Percentiles rank a stretch among this genome's conserved stretches.
These are phyloP conservation scores for Stylonectria norvegica DNA, from an alignment of 2,329 filamentous ascomycete genomes.

Conservation along the genomic window DNA sequence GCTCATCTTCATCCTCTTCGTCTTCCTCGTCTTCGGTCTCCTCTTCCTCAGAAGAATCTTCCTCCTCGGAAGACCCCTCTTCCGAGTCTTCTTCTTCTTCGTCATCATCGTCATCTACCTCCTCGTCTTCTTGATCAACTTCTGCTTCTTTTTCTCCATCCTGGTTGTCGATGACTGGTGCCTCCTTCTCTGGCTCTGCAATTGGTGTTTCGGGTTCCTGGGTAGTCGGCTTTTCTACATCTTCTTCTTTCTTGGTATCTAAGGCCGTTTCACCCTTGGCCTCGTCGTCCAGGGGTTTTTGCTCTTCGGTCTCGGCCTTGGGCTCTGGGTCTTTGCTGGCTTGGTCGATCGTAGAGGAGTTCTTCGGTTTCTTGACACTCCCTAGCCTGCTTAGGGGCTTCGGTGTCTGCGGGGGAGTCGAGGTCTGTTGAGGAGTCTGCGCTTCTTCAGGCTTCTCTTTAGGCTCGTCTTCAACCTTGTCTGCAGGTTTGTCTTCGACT, in stretches of 20 bases:
- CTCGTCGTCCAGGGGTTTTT: neutral
- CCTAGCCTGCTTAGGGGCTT: neutral
- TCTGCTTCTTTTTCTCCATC: constrained; percentile 8
- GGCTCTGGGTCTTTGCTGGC: constrained; percentile 1
- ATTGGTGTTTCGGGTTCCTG: neutral
- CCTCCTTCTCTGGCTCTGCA: neutral
- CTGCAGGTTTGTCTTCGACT: neutral
- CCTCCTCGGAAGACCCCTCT: constrained; percentile 9
- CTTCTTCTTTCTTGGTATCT: too few species aligned
- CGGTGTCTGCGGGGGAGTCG: too few species aligned
- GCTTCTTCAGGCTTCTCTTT: constrained; percentile 2
- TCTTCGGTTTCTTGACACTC: neutral
- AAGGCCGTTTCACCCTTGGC: too few species aligned
- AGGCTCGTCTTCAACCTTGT: constrained; percentile 1
- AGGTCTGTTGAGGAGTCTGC: too few species aligned
- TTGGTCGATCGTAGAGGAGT: constrained; percentile 1
- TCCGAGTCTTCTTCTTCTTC: constrained; percentile 13
- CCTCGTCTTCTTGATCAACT: constrained; percentile 13
- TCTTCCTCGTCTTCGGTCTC: constrained; percentile 18
- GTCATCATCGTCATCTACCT: constrained; percentile 19
- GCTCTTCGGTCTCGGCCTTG: neutral
- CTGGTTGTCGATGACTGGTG: neutral
- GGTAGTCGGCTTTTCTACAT: too few species aligned
- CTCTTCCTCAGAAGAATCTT: constrained; percentile 15
- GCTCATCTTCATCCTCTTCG: constrained; percentile 15